These are phyloP conservation scores for Tetrahymena malaccensis DNA, from an alignment of 73 alveolate genomes.

Conservation along the genomic window DNA sequence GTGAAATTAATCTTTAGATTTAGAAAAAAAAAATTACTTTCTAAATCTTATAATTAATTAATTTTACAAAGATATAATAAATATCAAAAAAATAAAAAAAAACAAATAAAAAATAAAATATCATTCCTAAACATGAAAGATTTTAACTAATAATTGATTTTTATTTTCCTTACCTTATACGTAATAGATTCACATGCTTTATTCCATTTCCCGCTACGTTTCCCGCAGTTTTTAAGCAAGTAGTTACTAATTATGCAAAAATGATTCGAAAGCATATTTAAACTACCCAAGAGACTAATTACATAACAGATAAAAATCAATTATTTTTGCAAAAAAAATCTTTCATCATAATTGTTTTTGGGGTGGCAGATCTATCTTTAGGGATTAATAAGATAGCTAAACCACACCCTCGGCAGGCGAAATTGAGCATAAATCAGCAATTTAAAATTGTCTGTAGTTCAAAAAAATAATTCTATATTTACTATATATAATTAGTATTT, in stretches of 20 bases:
- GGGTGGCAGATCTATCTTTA: background rate
- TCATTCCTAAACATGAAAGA: background rate
- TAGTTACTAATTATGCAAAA: background rate
- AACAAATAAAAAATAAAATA: background rate
- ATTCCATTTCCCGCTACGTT: background rate
- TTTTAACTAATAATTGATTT: background rate
- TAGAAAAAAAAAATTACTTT: background rate
- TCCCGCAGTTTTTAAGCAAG: background rate
- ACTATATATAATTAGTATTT: background rate
- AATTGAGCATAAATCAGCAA: background rate
- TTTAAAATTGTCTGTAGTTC: background rate
- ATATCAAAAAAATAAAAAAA: background rate
- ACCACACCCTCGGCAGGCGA: background rate
- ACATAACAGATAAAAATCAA: background rate
- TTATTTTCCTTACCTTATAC: background rate
- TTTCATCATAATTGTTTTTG: background rate
- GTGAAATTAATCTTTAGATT: no score
- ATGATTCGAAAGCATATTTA: background rate
- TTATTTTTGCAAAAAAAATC: background rate
- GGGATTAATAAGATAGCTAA: background rate
- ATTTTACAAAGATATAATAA: background rate
- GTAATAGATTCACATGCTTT: background rate
- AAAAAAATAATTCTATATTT: background rate
- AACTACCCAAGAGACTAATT: background rate
- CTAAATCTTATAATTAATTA: background rate